A percentile compares a stretch with the other conserved stretches of the same genome.
phyloP scores from a whole-genome alignment of 2,329 filamentous ascomycete species.

The Leptographium galeiforme region DNA sequence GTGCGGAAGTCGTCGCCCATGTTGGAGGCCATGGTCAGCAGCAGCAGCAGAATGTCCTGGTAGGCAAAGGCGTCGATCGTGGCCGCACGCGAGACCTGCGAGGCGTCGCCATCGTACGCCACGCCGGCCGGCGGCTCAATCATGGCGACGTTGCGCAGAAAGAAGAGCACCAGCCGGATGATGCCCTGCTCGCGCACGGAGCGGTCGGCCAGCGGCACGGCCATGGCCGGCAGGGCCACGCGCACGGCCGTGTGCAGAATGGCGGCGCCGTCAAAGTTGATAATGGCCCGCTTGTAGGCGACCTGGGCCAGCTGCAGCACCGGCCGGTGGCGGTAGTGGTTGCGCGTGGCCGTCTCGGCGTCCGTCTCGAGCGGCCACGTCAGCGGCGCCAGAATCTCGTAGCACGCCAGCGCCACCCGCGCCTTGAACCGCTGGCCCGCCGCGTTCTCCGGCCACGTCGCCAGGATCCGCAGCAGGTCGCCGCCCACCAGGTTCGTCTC shows the following conservation, averaged over 20 bases:
- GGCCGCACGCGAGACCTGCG: conserved; percentile 74
- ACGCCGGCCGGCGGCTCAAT: conserved; percentile 63
- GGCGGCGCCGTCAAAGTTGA: conserved; percentile 66
- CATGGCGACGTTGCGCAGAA: conserved; percentile 78
- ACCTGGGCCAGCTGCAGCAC: conserved; percentile 81
- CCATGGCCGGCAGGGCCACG: conserved; percentile 75
- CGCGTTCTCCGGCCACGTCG: conserved; percentile 62
- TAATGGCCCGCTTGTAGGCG: conserved; percentile 74
- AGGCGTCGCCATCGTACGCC: conserved; percentile 74
- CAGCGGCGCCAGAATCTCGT: conserved; percentile 81
- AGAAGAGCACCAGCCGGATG: conserved; percentile 79
- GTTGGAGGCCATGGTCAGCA: conserved; percentile 80
- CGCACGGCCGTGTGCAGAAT: conserved; percentile 73
- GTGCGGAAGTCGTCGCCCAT: conserved; percentile 87
- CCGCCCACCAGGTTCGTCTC: conserved; percentile 86
- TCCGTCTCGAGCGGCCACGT: conserved; percentile 88
- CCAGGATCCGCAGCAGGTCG: conserved; percentile 80
- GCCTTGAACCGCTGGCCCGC: conserved; percentile 63
- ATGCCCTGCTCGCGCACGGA: conserved; percentile 75
- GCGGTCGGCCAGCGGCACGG: conserved; percentile 61
- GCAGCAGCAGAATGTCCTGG: conserved; percentile 77
- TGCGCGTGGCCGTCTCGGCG: conserved; percentile 70
- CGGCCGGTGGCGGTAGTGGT: conserved; percentile 83
- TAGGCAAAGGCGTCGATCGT: conserved; percentile 80
- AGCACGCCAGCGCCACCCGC: conserved; percentile 68